A percentile compares a stretch with the other conserved stretches of the same genome.
Conservation (phyloP, 208 protist species). For the Trypanosoma conorhini region DNA sequence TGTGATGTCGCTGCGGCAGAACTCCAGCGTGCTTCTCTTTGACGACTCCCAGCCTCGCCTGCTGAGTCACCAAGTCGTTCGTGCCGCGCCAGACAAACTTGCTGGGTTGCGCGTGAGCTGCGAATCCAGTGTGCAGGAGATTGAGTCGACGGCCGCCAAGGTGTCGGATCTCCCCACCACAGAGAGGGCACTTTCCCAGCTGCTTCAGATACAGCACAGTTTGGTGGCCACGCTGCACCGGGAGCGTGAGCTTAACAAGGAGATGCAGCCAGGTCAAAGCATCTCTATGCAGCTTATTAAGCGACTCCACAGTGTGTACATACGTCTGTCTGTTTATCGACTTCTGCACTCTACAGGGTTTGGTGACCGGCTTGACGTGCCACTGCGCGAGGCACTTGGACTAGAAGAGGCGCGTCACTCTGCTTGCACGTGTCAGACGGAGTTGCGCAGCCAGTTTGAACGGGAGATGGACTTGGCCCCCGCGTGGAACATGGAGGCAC, state of each 20-base stretch:
- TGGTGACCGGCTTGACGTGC: constrained; percentile 23
- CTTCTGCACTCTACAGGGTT: constrained; percentile 13
- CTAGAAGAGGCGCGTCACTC: constrained; percentile 34
- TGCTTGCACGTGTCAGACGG: constrained; percentile 22
- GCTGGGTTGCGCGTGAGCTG: constrained; percentile 41
- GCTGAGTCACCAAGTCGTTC: constrained; percentile 42
- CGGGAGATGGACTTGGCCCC: constrained; percentile 38
- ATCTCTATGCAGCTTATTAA: constrained; percentile 41
- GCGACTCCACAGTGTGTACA: constrained; percentile 40
- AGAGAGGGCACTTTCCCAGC: constrained; percentile 29
- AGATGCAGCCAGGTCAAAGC: constrained; percentile 33
- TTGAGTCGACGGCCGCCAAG: constrained; percentile 15
- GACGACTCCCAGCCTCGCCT: constrained; percentile 14
- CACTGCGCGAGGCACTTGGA: constrained; percentile 41
- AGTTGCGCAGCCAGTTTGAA: constrained; percentile 31
- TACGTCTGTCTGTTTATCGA: constrained; percentile 24
- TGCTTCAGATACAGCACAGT: constrained; percentile 47
- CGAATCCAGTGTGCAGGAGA: constrained; percentile 27
- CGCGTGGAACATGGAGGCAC: constrained; percentile 25
- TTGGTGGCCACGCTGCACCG: constrained; percentile 55
- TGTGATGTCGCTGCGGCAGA: constrained; percentile 45
- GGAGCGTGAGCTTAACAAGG: constrained; percentile 40
- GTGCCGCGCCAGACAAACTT: constrained; percentile 42
- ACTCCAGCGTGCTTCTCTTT: constrained; percentile 30
- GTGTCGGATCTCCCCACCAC: constrained; percentile 6